A percentile compares a stretch with the other conserved stretches of the same genome.
Evolutionary conservation across 176 grass and related monocot genomes (phyloP).

Genomic region (Oryza rufipogon): DNA sequence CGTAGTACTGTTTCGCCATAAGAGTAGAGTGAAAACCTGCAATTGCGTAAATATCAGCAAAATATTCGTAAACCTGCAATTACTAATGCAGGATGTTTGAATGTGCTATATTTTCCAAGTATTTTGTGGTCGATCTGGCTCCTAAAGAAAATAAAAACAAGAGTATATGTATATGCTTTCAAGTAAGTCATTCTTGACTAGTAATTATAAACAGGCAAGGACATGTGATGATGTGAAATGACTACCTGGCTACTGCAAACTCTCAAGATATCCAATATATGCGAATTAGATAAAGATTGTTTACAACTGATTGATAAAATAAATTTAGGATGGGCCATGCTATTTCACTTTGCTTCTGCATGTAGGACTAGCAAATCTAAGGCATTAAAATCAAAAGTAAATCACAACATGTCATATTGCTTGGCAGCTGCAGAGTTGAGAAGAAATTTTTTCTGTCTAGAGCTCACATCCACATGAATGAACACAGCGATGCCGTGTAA

Average conservation of each 20-base stretch:
- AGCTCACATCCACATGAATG: not conserved
- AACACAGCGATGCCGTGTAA: not conserved
- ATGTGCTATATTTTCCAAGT: not conserved
- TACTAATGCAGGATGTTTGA: not conserved
- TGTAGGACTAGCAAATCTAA: not conserved
- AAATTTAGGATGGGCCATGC: not conserved
- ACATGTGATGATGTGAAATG: not conserved
- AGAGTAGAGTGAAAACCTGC: conserved; percentile 43
- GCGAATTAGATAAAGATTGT: not conserved
- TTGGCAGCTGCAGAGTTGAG: not conserved
- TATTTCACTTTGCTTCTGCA: not conserved
- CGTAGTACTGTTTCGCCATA: conserved; percentile 64
- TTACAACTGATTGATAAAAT: not conserved
- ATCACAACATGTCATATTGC: not conserved
- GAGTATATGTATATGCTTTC: not conserved
- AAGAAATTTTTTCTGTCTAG: not conserved
- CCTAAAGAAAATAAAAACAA: not conserved
- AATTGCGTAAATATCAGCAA: conserved; percentile 17
- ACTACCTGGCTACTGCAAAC: not conserved
- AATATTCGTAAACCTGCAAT: conserved; percentile 46
- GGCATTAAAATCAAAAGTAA: not conserved
- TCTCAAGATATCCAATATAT: not conserved
- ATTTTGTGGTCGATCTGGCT: not conserved
- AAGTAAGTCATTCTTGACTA: not conserved
- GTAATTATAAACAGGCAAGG: not conserved